Base-by-base conservation (phyloP, 139 green algal genomes). In the Chlorella sp. region DNA sequence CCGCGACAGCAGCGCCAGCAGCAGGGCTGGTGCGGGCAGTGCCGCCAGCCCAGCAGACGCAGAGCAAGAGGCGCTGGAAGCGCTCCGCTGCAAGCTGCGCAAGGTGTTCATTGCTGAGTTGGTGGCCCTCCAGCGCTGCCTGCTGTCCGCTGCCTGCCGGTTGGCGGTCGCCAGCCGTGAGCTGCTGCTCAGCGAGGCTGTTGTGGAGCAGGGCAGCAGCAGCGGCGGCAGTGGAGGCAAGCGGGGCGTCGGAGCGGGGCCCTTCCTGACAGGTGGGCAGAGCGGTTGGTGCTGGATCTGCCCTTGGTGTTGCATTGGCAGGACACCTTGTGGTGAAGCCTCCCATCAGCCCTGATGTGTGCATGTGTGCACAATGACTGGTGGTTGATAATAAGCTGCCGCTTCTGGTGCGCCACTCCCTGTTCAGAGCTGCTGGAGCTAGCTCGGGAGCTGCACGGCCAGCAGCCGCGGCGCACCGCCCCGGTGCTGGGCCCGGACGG, bases 401-500 rank as follows among this genome's bases (percentile, higher is more conserved):
- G 14, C 36, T 40, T 20, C 8, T 19, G 2, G 4, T 60, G 14
- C 14, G 2, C 51, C 51, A 3, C 16, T 14, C 40, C 9, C 38
- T 28, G 2, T 26, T 51, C 83, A 87, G 83, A 70, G 54, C 62
- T 87, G 48, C 62, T 87, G 36, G 28, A 11, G 8, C 8, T 62
- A 14, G 78, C 40, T 0, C 41, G 74, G n/a, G 2, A 64, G 38
- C 73, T 88, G 62, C 77, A 85, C 44, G 62, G 24, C 17, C 62
- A 62, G 68, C 70, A 75, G 36, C 85, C 80, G 30, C 40, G 78
- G 44, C 82, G 80, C 46, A 90, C 34, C 26, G n/a, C 73, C 26
- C 40, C 67, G 8, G 73, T 88, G 60, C 69, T 87, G 40, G 86
- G 75, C 17, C 38, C 51, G 0, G 73, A 90, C 70, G 68, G 76